Evolutionary conservation across 768 basidiomycete species (phyloP), one percentile per base, ranked within the genome.

Genomic region (Pleurotus tuoliensis): DNA sequence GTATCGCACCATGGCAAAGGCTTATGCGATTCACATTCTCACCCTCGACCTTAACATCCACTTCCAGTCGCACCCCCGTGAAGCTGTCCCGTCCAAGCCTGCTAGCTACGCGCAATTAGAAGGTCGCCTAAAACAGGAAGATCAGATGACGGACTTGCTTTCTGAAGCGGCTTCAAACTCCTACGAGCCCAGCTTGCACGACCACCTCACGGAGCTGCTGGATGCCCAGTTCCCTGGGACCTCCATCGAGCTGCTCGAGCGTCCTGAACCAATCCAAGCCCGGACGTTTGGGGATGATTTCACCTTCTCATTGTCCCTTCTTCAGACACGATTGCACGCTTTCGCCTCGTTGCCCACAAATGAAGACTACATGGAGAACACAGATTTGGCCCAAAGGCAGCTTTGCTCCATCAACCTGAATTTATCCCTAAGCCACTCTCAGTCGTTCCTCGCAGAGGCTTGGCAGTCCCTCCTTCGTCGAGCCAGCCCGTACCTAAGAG

Each of bases 241-340:
- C 48, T 73, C 77, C 2, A 67, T 94, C 27, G 82, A 85, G 39
- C 82, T 87, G 27, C 71, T 94, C 20, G 83, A 82, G 49, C 75
- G 77, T 0, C 82, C 84, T 34, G 81, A 82, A n/a, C 81, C 86
- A 1, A 56, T 80, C 11, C 75, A 80, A 2, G 83, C 90, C 59
- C 85, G 93, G 44, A 83, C 88, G 40, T 90, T 88, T 59, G 94
- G 95, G 0, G 85, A 91, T 51, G 77, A 81, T 53, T 98, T 92
- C 64, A 71, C 83, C 5, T 96, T 93, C 69, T 86, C 88, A 9
- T 71, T 77, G 27, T 62, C 72, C 2, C 71, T 89, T 5, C 74
- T 90, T 24, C 80, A 81, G 46, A 74, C 75, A n/a, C 80, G 89
- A 15, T 72, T 91, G 46, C 79, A 79, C 30, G 82, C 80, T 0